Base-by-base conservation (phyloP, 495 filamentous ascomycete genomes). In the Neurospora sublineolata region DNA sequence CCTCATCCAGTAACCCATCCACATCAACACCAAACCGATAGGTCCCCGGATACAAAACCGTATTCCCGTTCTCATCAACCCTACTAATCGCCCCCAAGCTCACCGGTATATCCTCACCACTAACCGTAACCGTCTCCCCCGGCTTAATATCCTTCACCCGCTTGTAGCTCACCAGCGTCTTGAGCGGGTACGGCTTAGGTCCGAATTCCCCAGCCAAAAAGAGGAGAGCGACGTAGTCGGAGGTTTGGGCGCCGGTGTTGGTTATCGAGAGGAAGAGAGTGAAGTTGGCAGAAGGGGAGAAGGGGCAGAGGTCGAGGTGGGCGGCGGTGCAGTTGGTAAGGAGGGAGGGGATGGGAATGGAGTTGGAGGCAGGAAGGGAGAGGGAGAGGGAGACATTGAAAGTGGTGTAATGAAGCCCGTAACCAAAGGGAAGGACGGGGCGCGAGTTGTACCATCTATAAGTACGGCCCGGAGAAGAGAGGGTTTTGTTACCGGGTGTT, bases 21-120 rank as follows among this genome's bases (percentile, higher is more conserved):
- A 92, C 70, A 90, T 73, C 37, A 84, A 78, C 20, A 58, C 1
- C 20, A 72, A 91, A 46, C 37, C 81, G 82, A 75, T 91, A 91
- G 1, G 77, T 75, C 0, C 89, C 89, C 1, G 89, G 88, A 75
- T 89, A 91, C 64, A 91, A 67, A 37, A 89, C 81, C 52, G 79
- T 78, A 74, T 89, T 85, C 0, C 89, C 89, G 2, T 72, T 72
- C 39, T 83, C 82, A 70, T 90, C 86, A 0, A 83, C 82, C 11
- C 89, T 80, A 0, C 84, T 84, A 33, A 60, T 16, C 12, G 52
- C 52, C 0, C 23, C 52, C 20, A 91, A 73, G 68, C 80, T 83
- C 16, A 85, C 87, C 6, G 89, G 79, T n/a, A 85, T 85, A 40
- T 90, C 71, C 5, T 82, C 83, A 30, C 91, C 76, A 6, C 60